Conservation (phyloP, 2,329 filamentous ascomycete genomes). For the Rutstroemia sydowiana region DNA sequence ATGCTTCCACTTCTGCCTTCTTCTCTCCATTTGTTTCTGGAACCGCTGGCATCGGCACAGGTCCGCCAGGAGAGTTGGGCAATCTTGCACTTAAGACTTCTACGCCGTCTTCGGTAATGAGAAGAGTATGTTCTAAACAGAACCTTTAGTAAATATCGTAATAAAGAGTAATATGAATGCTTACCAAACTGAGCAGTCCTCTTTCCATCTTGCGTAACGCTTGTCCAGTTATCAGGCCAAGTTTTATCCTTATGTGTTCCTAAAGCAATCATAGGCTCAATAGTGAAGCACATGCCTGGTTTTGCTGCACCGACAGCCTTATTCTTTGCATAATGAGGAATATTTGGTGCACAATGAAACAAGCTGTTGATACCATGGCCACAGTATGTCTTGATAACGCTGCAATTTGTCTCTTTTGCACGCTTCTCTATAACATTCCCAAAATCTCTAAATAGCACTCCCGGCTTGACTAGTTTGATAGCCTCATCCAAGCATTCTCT, state of each 20-base stretch:
- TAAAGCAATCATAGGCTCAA: slow-evolving; percentile 95
- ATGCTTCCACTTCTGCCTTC: slow-evolving; percentile 3
- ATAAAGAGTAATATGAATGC: neutral
- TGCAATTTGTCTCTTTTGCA: slow-evolving; percentile 77
- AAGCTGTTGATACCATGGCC: slow-evolving; percentile 91
- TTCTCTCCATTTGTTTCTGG: slow-evolving; percentile 15
- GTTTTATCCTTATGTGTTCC: slow-evolving; percentile 89
- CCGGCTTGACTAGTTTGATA: slow-evolving; percentile 88
- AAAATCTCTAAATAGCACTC: slow-evolving; percentile 84
- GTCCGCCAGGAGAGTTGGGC: slow-evolving; percentile 63
- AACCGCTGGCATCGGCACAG: slow-evolving; percentile 38
- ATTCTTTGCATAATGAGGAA: slow-evolving; percentile 97
- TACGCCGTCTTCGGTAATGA: slow-evolving; percentile 76
- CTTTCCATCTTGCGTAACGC: slow-evolving; percentile 83
- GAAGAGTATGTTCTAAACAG: slow-evolving; percentile 63
- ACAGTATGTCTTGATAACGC: slow-evolving; percentile 91
- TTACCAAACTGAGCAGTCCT: slow-evolving; percentile 84
- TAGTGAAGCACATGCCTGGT: slow-evolving; percentile 97
- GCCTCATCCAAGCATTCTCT: slow-evolving; percentile 85
- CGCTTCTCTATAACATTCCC: slow-evolving; percentile 94
- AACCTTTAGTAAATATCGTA: too few species aligned
- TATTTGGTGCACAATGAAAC: slow-evolving; percentile 89
- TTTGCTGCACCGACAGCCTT: slow-evolving; percentile 93
- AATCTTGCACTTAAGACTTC: slow-evolving; percentile 67
- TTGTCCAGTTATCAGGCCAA: slow-evolving; percentile 99